These are phyloP conservation scores for Suhomyces wounanorum DNA, from an alignment of 1,139 yeast genomes.

Conservation along the genomic window DNA sequence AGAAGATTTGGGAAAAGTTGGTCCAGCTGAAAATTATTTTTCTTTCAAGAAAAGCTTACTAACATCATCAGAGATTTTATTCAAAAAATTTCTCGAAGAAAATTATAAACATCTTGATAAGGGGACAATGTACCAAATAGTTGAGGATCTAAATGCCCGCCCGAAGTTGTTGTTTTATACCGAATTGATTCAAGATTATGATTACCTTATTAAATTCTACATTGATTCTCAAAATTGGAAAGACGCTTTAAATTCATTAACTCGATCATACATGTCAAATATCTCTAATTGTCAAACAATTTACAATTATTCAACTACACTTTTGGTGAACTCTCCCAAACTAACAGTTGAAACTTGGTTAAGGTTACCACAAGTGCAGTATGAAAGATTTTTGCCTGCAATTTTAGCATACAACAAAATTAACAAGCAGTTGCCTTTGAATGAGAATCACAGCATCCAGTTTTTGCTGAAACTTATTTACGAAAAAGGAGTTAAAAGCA, in stretches of 20 bases:
- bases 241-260: constrained; percentile 62
- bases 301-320: constrained; percentile 66
- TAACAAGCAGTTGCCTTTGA: constrained; percentile 28
- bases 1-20: constrained; percentile 14
- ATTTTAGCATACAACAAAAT: constrained; percentile 64
- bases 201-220: constrained; percentile 69
- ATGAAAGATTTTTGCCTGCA: constrained; percentile 71
- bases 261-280: constrained; percentile 45
- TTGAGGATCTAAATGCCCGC: constrained; percentile 64
- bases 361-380: constrained; percentile 45
- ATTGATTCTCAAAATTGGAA: constrained; percentile 72
- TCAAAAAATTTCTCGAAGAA: constrained; percentile 54
- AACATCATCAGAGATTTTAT: constrained; percentile 29
- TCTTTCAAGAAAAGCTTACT: constrained; percentile 11
- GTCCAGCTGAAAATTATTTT: background rate
- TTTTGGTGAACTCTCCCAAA: constrained; percentile 68
- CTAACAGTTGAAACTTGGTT: constrained; percentile 82
- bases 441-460: constrained; percentile 63
- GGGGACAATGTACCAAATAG: constrained; percentile 70
- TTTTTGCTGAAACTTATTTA: constrained; percentile 64
- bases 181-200: constrained; percentile 64
- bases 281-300: constrained; percentile 38
- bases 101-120: constrained; percentile 57
- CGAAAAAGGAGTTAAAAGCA: constrained; percentile 49
- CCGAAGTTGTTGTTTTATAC: constrained; percentile 70